Base-by-base conservation (phyloP, 495 filamentous ascomycete genomes). In the Chaetomium fimeti region DNA sequence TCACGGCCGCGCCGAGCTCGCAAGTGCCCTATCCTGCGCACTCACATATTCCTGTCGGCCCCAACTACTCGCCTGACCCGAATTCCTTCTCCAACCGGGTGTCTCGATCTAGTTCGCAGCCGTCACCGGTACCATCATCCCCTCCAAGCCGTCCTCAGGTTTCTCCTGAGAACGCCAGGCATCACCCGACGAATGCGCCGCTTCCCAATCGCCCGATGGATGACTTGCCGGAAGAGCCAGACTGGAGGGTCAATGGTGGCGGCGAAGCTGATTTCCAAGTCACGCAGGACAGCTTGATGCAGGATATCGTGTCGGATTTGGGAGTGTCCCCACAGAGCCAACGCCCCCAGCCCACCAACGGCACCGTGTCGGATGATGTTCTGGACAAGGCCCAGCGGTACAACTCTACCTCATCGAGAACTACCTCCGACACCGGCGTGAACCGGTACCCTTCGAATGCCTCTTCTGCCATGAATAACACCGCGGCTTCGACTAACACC, bases 171-270 rank as follows among this genome's bases (percentile, higher is more conserved):
- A 63, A 84, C 15, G 71, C 75, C 59, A 74, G 83, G 61, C 83
- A 85, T 61, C 83, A 85, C 60, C 83, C 83, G 4, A 85, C 83
- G 0, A 81, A 83, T 64, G 76, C 80, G 36, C 83, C 83, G 43
- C 75, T 85, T 24, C 83, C 83, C 27, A 83, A 69, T 60, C 79
- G 82, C 8, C 83, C 83, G 4, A 75, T 79, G 60, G 79, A 81
- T 11, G 71, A 80, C 45, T 45, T 73, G 38, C 69, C 70, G 2
- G 79, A 79, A 48, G 78, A 78, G 47, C 65, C 72, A 27, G 70
- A 71, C 36, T 82, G 79, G 72, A 59, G 64, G 8, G 29, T 72
- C 3, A 73, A 74, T 58, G 72, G 76, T 25, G 65, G 63, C 15
- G 63, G 54, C 3, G 68, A 71, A 15, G 52, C 66, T n/a, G 74